A percentile compares a stretch with the other conserved stretches of the same genome.
phyloP scores from a whole-genome alignment of 345 rosid species.

The Adansonia digitata region DNA sequence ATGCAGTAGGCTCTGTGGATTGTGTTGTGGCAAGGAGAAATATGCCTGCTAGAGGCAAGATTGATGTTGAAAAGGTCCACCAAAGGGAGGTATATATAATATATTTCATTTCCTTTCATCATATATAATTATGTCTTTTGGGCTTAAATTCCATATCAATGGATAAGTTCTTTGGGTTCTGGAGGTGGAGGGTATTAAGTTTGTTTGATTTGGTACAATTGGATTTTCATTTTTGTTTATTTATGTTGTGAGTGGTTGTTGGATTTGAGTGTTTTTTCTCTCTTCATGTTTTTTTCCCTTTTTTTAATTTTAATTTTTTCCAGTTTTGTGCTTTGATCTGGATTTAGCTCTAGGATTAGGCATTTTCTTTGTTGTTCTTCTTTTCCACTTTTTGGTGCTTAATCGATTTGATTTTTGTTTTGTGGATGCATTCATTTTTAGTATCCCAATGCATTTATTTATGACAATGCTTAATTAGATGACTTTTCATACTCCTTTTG shows the following conservation, averaged over 20 bases:
- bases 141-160: background rate
- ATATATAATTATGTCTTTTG: background rate
- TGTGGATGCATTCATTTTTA: constrained; percentile 6
- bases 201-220: background rate
- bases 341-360: background rate
- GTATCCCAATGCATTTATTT: background rate
- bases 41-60: constrained; percentile 54
- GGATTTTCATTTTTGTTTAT: background rate
- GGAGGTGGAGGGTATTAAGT: background rate
- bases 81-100: constrained; percentile 56
- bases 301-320: background rate
- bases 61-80: constrained; percentile 47
- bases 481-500: background rate
- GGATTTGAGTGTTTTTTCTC: background rate
- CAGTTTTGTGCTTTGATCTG: background rate
- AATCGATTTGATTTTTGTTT: background rate
- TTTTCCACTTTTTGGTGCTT: background rate
- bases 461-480: background rate
- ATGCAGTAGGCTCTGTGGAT: constrained; percentile 65
- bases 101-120: background rate
- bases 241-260: background rate
- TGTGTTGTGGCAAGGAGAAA: constrained; percentile 60
- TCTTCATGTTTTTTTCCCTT: background rate
- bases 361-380: background rate
- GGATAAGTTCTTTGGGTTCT: background rate